Evolutionary conservation across 2,329 filamentous ascomycete species (phyloP).

Genomic region (Biscogniauxia sp.): DNA sequence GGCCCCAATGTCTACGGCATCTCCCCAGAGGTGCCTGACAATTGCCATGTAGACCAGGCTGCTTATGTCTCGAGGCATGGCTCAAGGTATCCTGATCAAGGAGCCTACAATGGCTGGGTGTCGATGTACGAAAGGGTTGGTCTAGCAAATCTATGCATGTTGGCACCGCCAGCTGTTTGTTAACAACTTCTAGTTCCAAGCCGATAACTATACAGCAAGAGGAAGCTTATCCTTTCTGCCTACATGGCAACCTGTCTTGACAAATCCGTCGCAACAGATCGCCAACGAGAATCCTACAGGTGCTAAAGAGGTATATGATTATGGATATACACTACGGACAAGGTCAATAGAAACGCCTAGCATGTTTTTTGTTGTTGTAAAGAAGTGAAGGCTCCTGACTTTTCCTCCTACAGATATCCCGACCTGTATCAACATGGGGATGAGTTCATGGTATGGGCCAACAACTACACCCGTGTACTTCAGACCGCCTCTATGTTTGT

Average conservation of each 20-base stretch:
- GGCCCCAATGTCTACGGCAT: slow-evolving; percentile 57
- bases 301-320: slow-evolving; percentile 57
- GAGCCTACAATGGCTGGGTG: slow-evolving; percentile 58
- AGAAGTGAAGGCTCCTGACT: background rate
- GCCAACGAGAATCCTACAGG: slow-evolving; percentile 59
- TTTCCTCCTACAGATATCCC: slow-evolving; percentile 36
- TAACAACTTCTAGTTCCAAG: slow-evolving; percentile 44
- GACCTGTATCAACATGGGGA: slow-evolving; percentile 49
- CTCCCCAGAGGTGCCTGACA: slow-evolving; percentile 50
- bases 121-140: slow-evolving; percentile 43
- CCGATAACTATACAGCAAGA: slow-evolving; percentile 49
- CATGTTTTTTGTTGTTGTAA: background rate
- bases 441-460: slow-evolving; percentile 61
- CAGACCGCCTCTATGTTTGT: slow-evolving; percentile 62
- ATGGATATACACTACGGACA: slow-evolving; percentile 52
- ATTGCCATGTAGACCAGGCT: slow-evolving; percentile 59
- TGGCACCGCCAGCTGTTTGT: background rate
- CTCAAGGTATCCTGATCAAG: slow-evolving; percentile 59
- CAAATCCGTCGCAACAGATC: slow-evolving; percentile 53
- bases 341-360: slow-evolving; percentile 24
- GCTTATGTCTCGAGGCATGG: slow-evolving; percentile 61
- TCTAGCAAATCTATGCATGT: slow-evolving; percentile 1
- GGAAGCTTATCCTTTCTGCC: slow-evolving; percentile 56
- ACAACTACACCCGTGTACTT: slow-evolving; percentile 62
- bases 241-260: slow-evolving; percentile 57